Percentiles rank a stretch among this genome's conserved stretches.
phyloP scores from a whole-genome alignment of 1,284 basidiomycete species.

The Coniferiporia weirii region DNA sequence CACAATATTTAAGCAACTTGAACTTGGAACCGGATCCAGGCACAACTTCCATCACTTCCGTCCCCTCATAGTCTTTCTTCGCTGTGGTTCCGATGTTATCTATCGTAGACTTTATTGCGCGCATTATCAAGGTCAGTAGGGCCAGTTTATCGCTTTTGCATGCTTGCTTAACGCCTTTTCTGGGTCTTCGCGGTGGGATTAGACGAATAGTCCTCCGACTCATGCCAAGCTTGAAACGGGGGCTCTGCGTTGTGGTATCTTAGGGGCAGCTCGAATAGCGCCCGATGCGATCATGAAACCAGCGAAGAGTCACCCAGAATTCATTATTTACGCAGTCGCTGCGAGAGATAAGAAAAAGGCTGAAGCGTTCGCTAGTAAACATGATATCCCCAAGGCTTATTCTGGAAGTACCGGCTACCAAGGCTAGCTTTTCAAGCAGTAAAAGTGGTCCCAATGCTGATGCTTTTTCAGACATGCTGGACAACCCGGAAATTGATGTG shows the following conservation, averaged over 20 bases:
- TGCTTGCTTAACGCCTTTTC: too few relatives aligned
- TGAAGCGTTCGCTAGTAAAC: conserved; percentile 26
- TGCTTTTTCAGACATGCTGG: conserved; percentile 23
- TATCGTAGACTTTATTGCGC: too few relatives aligned
- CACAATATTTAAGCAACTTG: too few relatives aligned
- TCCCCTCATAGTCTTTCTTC: too few relatives aligned
- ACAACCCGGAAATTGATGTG: conserved; percentile 26
- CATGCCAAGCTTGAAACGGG: neutral
- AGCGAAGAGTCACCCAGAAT: conserved; percentile 25
- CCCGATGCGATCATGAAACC: conserved; percentile 27
- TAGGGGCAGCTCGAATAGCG: conserved; percentile 31
- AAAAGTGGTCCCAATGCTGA: neutral
- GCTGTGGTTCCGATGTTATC: too few relatives aligned
- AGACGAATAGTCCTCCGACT: conserved; percentile 6
- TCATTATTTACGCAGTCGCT: conserved; percentile 27
- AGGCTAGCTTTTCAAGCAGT: conserved; percentile 11
- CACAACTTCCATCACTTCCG: too few relatives aligned
- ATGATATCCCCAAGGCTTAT: conserved; percentile 28
- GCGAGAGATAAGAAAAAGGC: conserved; percentile 28
- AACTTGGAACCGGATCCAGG: too few relatives aligned
- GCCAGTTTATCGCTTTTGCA: too few relatives aligned
- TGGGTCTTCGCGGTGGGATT: too few relatives aligned
- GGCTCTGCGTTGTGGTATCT: conserved; percentile 28
- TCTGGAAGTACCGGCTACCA: conserved; percentile 23
- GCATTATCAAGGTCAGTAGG: too few relatives aligned